Base-by-base conservation (phyloP, 2,329 filamentous ascomycete genomes). In the Chrysosporium keratinophilum region DNA sequence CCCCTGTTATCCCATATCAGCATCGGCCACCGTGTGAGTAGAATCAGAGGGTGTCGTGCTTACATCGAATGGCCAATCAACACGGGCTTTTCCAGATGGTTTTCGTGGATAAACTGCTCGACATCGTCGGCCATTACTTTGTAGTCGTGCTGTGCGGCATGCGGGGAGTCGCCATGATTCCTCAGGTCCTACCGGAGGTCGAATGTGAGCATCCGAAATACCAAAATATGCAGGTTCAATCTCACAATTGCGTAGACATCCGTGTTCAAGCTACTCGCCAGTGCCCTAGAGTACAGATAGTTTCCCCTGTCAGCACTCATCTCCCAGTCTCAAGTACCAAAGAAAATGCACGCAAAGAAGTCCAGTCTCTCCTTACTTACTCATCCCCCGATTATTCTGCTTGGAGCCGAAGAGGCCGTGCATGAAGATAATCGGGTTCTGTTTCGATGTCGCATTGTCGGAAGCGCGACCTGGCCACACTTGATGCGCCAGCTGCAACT, bases 371-470 rank as follows among this genome's bases (percentile, higher is more conserved):
- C 23, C 83, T 71, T 76, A 94, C 89, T 88, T 95, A 84, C 88
- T 94, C 59, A 95, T 89, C 63, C 79, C 85, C 70, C 88, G 77
- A 67, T 95, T 94, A 69, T 96, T 96, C 74, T 88, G 60, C 50
- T 93, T 95, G 48, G 87, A 95, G 20, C 90, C 90, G 63, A 96
- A 95, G 11, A 96, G 76, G 1, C 90, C 90, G 67, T 96, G 90
- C 63, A 96, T 81, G 59, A 96, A 85, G 55, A 96, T 72, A 57
- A 96, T 87, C 1, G 89, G 56, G 10, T 37, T 44, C n/a, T 34
- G 41, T 17, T 35, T 54, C 7, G 56, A 45, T 2, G 45, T 19
- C 40, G 39, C 39, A 40, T 44, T 31, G 20, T 39, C 20, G 17
- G 37, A 23, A 12, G 15, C 23, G 9, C 40, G 15, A 9, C 15